Evolutionary conservation across 768 basidiomycete genomes (phyloP).

Genomic region (Leccinum barrowsii): DNA sequence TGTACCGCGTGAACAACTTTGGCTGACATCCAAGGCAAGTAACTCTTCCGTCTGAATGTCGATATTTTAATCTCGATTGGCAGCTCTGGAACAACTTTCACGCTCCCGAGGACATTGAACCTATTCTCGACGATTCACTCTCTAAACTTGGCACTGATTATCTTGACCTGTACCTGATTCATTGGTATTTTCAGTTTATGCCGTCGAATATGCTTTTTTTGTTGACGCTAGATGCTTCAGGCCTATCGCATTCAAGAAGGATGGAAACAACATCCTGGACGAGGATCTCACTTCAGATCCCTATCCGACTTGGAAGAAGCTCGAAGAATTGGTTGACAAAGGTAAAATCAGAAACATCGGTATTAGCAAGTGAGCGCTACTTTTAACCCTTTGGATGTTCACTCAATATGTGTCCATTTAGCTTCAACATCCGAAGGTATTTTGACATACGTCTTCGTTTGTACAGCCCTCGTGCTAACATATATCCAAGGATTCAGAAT

Average conservation of each 20-base stretch:
- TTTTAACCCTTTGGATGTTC: background rate
- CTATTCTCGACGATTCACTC: slow-evolving; percentile 63
- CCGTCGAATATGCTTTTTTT: background rate
- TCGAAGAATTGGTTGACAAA: slow-evolving; percentile 73
- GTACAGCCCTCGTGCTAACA: background rate
- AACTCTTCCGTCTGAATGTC: background rate
- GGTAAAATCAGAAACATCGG: slow-evolving; percentile 81
- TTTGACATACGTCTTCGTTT: background rate
- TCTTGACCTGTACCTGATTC: slow-evolving; percentile 78
- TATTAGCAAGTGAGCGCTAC: slow-evolving; percentile 63
- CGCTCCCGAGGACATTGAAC: slow-evolving; percentile 67
- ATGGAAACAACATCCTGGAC: slow-evolving; percentile 45
- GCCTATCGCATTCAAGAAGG: slow-evolving; percentile 67
- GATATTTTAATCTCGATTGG: background rate
- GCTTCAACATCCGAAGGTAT: slow-evolving; percentile 58
- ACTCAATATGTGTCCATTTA: slow-evolving; percentile 14
- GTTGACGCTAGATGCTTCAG: slow-evolving; percentile 28
- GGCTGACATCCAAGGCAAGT: slow-evolving; percentile 59
- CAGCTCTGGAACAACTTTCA: slow-evolving; percentile 80
- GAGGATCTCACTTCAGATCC: slow-evolving; percentile 61
- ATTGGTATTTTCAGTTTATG: slow-evolving; percentile 49
- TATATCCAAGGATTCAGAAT: slow-evolving; percentile 46
- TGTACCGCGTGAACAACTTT: slow-evolving; percentile 60
- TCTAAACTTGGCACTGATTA: slow-evolving; percentile 60
- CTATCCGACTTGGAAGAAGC: slow-evolving; percentile 76